Evolutionary conservation across 2,329 filamentous ascomycete genomes (phyloP).

Genomic region (Chaetomium sp.): DNA sequence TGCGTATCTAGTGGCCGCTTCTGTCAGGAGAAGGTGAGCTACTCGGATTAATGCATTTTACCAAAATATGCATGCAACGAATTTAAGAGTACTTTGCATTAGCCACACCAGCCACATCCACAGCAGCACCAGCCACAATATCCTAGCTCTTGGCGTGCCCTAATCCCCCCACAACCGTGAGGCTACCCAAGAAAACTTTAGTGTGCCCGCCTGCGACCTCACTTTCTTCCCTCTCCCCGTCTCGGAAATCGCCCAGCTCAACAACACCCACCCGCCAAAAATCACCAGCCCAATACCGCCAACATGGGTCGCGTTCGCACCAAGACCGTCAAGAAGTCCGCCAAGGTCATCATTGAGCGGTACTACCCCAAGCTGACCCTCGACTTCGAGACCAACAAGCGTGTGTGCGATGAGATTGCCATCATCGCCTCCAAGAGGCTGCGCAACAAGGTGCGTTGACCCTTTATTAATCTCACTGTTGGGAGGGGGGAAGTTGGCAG

Average conservation of each 20-base stretch:
- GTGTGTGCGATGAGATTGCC: slow-evolving; percentile 98
- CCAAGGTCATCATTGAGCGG: slow-evolving; percentile 99
- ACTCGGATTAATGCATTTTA: too few relatives aligned
- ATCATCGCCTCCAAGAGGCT: slow-evolving; percentile 99
- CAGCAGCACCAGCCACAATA: neutral
- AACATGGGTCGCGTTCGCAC: slow-evolving; percentile 66
- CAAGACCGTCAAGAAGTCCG: slow-evolving; percentile 68
- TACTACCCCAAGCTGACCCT: slow-evolving; percentile 95
- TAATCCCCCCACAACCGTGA: slow-evolving; percentile 21
- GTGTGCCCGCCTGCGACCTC: slow-evolving; percentile 6
- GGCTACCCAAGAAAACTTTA: slow-evolving; percentile 17
- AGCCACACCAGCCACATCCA: neutral
- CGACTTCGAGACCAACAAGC: slow-evolving; percentile 97
- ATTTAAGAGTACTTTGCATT: neutral
- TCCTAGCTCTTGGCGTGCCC: slow-evolving; percentile 15
- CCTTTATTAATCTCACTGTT: neutral
- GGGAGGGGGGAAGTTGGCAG: neutral
- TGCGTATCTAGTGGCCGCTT: too few relatives aligned
- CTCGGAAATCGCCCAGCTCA: slow-evolving; percentile 16
- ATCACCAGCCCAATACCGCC: slow-evolving; percentile 40
- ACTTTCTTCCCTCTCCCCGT: slow-evolving; percentile 14
- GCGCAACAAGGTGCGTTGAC: slow-evolving; percentile 79
- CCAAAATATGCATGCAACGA: too few relatives aligned
- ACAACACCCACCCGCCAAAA: slow-evolving; percentile 12
- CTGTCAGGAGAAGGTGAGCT: too few relatives aligned